phyloP scores from a whole-genome alignment of 2,329 filamentous ascomycete genomes.

The Dactylonectria macrodidyma region DNA sequence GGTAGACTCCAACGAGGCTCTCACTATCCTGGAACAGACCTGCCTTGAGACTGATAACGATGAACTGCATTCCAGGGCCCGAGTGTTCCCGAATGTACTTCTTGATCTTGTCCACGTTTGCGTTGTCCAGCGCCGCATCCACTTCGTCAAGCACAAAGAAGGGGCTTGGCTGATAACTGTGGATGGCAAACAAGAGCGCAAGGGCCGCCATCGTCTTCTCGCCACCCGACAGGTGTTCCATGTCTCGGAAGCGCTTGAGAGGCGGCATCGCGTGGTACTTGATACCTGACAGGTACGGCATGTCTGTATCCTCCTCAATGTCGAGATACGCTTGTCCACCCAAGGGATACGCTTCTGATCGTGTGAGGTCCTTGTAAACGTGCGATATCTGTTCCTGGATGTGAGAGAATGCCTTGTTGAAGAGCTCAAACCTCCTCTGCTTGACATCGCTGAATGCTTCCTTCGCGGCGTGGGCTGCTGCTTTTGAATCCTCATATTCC shows the following conservation, averaged over 20 bases:
- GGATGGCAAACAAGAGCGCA: conserved; percentile 96
- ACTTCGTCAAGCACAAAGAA: conserved; percentile 99
- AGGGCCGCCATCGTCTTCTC: conserved; percentile 99
- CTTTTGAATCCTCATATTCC: conserved; percentile 89
- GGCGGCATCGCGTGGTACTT: conserved; percentile 99
- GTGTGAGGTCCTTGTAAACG: conserved; percentile 96
- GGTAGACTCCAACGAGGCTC: conserved; percentile 94
- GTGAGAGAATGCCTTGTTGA: conserved; percentile 95
- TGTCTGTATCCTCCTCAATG: conserved; percentile 93
- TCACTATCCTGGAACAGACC: conserved; percentile 97
- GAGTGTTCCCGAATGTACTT: conserved; percentile 97
- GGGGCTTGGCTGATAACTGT: conserved; percentile 94
- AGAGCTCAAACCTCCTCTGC: conserved; percentile 87
- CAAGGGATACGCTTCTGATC: conserved; percentile 91
- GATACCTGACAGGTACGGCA: conserved; percentile 94
- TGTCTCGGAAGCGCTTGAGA: conserved; percentile 97
- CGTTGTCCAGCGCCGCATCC: conserved; percentile 97
- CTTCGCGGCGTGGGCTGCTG: conserved; percentile 80
- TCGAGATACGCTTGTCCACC: conserved; percentile 92
- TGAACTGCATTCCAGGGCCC: conserved; percentile 98
- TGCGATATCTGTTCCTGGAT: conserved; percentile 95
- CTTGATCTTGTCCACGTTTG: conserved; percentile 95
- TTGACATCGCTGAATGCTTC: conserved; percentile 89
- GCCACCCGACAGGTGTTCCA: conserved; percentile 97
- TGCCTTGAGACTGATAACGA: conserved; percentile 96